A percentile compares a stretch with the other conserved stretches of the same genome.
These are phyloP conservation scores for Colletotrichum costaricense DNA, from an alignment of 2,329 filamentous ascomycete genomes.

Conservation along the genomic window DNA sequence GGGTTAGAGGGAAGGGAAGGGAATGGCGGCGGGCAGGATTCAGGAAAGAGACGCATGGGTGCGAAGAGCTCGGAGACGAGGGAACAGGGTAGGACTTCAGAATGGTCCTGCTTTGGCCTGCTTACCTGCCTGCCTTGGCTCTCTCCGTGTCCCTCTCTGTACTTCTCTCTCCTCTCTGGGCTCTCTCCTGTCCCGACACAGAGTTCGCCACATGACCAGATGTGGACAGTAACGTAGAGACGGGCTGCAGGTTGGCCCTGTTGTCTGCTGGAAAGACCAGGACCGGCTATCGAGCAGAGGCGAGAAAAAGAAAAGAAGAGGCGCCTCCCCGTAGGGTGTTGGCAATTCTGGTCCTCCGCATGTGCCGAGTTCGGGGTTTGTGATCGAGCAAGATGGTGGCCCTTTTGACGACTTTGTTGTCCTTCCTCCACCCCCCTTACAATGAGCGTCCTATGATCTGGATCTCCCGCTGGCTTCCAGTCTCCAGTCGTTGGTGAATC, in stretches of 20 bases:
- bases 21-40: neutral
- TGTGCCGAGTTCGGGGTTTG: slow-evolving; percentile 23
- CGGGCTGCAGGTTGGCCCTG: too few species aligned
- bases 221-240: neutral
- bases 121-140: neutral
- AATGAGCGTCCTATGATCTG: slow-evolving; percentile 17
- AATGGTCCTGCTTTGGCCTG: neutral
- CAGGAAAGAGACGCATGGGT: neutral
- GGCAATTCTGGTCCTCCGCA: slow-evolving; percentile 8
- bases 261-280: neutral
- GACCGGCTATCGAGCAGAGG: neutral
- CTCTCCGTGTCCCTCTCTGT: neutral
- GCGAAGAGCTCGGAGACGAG: neutral
- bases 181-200: neutral
- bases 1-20: neutral
- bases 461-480: slow-evolving; percentile 7
- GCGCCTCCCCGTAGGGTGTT: neutral
- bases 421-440: neutral
- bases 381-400: slow-evolving; percentile 5
- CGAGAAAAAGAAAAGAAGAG: neutral
- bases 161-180: neutral
- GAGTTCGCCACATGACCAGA: neutral
- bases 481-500: neutral
- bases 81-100: neutral
- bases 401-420: neutral